A percentile compares a stretch with the other conserved stretches of the same genome.
These are phyloP conservation scores for Coniferiporia weirii DNA, from an alignment of 1,284 basidiomycete species.

Conservation along the genomic window DNA sequence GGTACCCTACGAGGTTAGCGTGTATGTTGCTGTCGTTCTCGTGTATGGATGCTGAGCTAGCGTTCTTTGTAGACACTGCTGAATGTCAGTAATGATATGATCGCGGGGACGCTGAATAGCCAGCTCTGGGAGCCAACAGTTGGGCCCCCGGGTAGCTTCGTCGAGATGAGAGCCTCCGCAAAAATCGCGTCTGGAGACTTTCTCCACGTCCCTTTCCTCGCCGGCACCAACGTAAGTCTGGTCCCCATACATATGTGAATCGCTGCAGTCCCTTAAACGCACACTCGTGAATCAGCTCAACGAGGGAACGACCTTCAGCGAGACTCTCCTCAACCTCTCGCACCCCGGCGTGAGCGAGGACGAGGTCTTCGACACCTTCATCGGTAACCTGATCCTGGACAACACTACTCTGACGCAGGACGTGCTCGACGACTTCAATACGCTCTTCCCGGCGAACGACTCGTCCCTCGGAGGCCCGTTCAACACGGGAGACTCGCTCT, in stretches of 20 bases:
- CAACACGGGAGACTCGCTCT: conserved; percentile 54
- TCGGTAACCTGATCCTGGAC: conserved; percentile 43
- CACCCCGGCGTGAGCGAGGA: conserved; percentile 35
- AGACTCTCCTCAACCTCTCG: conserved; percentile 31
- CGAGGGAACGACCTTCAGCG: conserved; percentile 45
- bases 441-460: conserved; percentile 45
- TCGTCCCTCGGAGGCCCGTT: conserved; percentile 41
- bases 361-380: conserved; percentile 39
- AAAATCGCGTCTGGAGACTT: conserved; percentile 46
- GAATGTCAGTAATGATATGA: conserved; percentile 44
- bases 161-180: conserved; percentile 42
- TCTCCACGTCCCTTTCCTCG: conserved; percentile 48
- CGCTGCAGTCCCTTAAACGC: neutral
- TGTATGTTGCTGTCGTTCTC: neutral
- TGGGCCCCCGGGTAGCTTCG: conserved; percentile 47
- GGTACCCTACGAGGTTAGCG: conserved; percentile 42
- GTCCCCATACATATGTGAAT: neutral
- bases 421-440: conserved; percentile 34
- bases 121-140: conserved; percentile 58
- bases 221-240: conserved; percentile 46
- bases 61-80: conserved; percentile 34
- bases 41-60: neutral
- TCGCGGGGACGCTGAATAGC: conserved; percentile 38
- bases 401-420: conserved; percentile 40
- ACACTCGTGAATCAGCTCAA: conserved; percentile 34